Base-by-base conservation (phyloP, 1,284 basidiomycete species). In the Leccinum fuscescens region DNA sequence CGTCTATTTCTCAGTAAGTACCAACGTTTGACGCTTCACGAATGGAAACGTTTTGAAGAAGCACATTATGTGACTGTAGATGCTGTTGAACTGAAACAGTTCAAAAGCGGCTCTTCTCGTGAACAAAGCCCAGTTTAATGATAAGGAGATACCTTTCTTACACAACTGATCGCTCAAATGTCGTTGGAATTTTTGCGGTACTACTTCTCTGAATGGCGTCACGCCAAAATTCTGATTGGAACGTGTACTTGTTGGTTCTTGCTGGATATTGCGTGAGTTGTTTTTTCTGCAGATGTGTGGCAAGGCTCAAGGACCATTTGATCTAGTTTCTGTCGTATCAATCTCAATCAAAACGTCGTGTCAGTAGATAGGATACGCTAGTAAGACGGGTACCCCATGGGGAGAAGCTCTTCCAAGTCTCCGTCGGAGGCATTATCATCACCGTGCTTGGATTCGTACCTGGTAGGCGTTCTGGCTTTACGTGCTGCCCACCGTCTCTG, bases 361-460 rank as follows among this genome's bases (percentile, higher is more conserved):
- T 24, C 24, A 85, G 66, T 78, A 86, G 68, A 89, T 90, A 29
- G 86, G 86, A 3, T 89, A 80, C 62, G 86, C 78, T 59, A 86
- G 86, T 7, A 74, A 63, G 52, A 69, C 70, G 1, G 86, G 86
- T 6, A 78, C 1, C 76, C 84, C 84, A 4, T 90, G 86, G 87
- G 24, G n/a, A 27, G 73, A 78, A 81, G 39, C 76, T 90, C 11
- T 88, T 86, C 80, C 83, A 83, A 59, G 77, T 89, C 53, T 80
- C 84, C 1, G 80, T 82, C 0, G 88, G 88, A n/a, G 84, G 83
- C 63, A 78, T 90, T 46, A 89, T 90, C 69, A 82, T 90, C 64
- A 88, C 87, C 2, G 84, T 77, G 1, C 80, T 90, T 22, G 89
- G 89, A 22, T 89, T 91, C 66, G 85, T 92, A 1, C 89, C 90